Percentiles rank a stretch among this genome's conserved stretches.
Evolutionary conservation across 208 protist genomes (phyloP).

Genomic region (Trichomonas vaginalis): DNA sequence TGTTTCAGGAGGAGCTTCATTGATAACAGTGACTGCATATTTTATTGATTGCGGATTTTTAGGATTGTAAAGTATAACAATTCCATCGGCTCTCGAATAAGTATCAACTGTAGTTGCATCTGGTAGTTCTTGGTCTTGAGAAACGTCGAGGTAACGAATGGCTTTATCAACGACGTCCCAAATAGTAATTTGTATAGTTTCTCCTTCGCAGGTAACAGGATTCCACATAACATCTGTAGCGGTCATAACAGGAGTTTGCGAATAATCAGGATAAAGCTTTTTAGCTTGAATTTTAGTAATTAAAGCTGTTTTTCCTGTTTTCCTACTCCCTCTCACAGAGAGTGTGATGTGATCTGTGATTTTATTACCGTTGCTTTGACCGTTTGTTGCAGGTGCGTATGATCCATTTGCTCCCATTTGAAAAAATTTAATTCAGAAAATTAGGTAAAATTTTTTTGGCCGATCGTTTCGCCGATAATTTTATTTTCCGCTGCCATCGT

Average conservation of each 20-base stretch:
- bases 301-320: background rate
- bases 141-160: background rate
- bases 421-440: too few species aligned
- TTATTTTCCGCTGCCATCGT: too few species aligned
- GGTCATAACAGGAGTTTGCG: background rate
- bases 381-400: background rate
- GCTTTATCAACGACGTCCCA: conserved; percentile 4
- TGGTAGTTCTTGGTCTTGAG: background rate
- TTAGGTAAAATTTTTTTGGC: too few species aligned
- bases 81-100: background rate
- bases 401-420: background rate
- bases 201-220: background rate
- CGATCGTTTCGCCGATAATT: too few species aligned
- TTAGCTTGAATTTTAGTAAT: background rate
- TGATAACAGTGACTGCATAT: background rate
- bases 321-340: background rate
- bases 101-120: background rate
- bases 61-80: background rate
- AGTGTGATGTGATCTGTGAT: background rate
- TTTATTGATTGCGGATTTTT: background rate
- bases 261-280: background rate
- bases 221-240: background rate
- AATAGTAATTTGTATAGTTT: background rate
- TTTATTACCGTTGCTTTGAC: background rate
- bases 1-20: background rate